These are phyloP conservation scores for Candida sp. DNA, from an alignment of 1,139 yeast species.

Conservation along the genomic window DNA sequence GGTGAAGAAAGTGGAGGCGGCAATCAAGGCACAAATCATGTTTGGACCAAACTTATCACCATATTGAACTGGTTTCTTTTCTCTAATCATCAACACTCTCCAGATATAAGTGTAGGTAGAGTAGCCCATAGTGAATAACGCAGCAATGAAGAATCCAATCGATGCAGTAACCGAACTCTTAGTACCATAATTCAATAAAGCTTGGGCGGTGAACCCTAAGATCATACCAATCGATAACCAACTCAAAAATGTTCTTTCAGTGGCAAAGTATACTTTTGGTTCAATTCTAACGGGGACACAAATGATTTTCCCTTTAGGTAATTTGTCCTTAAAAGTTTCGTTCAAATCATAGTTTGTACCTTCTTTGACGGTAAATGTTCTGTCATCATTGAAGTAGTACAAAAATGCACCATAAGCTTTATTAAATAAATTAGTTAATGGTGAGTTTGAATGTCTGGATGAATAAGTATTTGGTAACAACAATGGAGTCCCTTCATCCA, in stretches of 20 bases:
- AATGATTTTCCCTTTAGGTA: constrained; percentile 78
- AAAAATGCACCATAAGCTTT: constrained; percentile 35
- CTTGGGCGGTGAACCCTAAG: constrained; percentile 69
- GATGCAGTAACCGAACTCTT: constrained; percentile 75
- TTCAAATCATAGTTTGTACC: constrained; percentile 76
- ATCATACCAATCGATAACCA: constrained; percentile 77
- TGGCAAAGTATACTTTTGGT: constrained; percentile 83
- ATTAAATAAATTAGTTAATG: constrained; percentile 29
- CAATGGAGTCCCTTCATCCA: constrained; percentile 41
- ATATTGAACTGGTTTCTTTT: constrained; percentile 77
- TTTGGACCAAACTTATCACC: constrained; percentile 91
- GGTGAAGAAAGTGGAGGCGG: constrained; percentile 69
- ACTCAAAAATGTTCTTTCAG: constrained; percentile 75
- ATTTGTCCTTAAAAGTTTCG: constrained; percentile 42
- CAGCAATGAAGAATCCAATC: constrained; percentile 82
- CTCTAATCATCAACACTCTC: constrained; percentile 81
- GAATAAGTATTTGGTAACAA: constrained; percentile 36
- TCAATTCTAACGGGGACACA: constrained; percentile 79
- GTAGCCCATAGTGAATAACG: constrained; percentile 69
- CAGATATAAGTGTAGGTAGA: constrained; percentile 75
- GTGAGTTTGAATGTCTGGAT: constrained; percentile 22
- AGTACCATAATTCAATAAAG: constrained; percentile 69
- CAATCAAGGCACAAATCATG: constrained; percentile 70
- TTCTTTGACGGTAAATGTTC: constrained; percentile 69
- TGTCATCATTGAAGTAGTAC: constrained; percentile 58